Evolutionary conservation across 768 basidiomycete species (phyloP), one percentile per base, ranked within the genome.

Genomic region (Amanita brunnescens): DNA sequence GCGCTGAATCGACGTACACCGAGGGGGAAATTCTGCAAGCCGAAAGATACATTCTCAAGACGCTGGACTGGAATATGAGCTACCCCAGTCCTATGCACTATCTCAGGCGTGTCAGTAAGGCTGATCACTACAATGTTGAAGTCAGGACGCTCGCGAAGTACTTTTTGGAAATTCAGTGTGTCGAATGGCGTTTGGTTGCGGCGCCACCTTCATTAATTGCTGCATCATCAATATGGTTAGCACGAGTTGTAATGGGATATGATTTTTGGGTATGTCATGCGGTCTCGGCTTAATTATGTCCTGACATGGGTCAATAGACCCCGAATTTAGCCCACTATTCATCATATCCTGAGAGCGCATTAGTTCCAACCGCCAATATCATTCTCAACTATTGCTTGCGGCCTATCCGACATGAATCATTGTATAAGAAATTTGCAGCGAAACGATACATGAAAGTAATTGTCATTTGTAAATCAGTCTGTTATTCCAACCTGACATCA

Each of bases 81-180:
- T 95, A 87, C 63, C 92, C 95, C 21, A 95, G 91, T 64, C 93
- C 95, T 1, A 88, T 98, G 60, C 88, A 94, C 63, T 97, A 88
- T 71, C 75, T 98, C 45, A 74, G 95, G 34, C 77, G 95, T 10
- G 80, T 91, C 42, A 93, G 91, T 72, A 98, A 98, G 70, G 96
- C 96, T 1, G 96, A 99, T 59, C 87, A 90, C 51, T 97, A 95
- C 65, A 91, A 98, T 60, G 82, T 94, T 53, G 85, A 91, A 62
- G 87, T 87, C 23, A 72, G 95, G 56, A 96, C 95, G 0, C 76
- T 97, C 13, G 93, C 83, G 37, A 98, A 99, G 68, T 99, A 92
- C 68, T 76, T 98, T 33, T 69, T 98, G 59, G 96, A 98, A 73
- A 91, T 98, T 40, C 81, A 81, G 5, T 84, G 86, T 51, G 74